A percentile compares a stretch with the other conserved stretches of the same genome.
phyloP scores from a whole-genome alignment of 805 yeast genomes.

The Brettanomyces naardenensis region DNA sequence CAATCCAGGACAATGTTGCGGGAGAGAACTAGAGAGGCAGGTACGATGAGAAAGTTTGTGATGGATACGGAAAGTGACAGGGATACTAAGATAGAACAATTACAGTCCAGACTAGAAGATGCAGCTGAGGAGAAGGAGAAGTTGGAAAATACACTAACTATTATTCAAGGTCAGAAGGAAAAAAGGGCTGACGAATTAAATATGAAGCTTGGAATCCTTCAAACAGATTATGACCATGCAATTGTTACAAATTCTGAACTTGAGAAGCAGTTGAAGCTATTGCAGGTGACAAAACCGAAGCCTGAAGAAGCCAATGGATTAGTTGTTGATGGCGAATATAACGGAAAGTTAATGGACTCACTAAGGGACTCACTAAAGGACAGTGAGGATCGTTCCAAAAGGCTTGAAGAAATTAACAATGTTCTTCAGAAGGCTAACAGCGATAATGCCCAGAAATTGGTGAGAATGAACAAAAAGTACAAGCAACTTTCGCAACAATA shows the following conservation, averaged over 20 bases:
- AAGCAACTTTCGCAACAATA: constrained; percentile 55
- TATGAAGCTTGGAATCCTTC: constrained; percentile 33
- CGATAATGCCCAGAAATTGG: constrained; percentile 59
- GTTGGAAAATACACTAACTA: constrained; percentile 44
- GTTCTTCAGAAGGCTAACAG: constrained; percentile 56
- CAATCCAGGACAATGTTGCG: constrained; percentile 68
- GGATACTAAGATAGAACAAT: constrained; percentile 43
- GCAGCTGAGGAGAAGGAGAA: constrained; percentile 54
- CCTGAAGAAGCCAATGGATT: constrained; percentile 1
- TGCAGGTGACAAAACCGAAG: neutral
- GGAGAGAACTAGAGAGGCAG: constrained; percentile 74
- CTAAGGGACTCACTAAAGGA: constrained; percentile 46
- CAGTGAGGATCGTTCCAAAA: constrained; percentile 44
- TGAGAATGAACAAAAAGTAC: constrained; percentile 63
- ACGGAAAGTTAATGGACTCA: constrained; percentile 25
- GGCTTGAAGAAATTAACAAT: constrained; percentile 44
- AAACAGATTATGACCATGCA: constrained; percentile 12
- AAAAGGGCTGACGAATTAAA: constrained; percentile 61
- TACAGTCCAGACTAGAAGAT: constrained; percentile 42
- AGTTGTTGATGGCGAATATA: constrained; percentile 5
- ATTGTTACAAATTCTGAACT: constrained; percentile 7
- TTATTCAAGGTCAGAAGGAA: constrained; percentile 44
- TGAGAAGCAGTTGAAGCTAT: constrained; percentile 2
- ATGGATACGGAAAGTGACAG: constrained; percentile 60
- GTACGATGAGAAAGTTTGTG: constrained; percentile 60